These are phyloP conservation scores for Furcasterigmium sp. DNA, from an alignment of 2,329 filamentous ascomycete genomes.

Conservation along the genomic window DNA sequence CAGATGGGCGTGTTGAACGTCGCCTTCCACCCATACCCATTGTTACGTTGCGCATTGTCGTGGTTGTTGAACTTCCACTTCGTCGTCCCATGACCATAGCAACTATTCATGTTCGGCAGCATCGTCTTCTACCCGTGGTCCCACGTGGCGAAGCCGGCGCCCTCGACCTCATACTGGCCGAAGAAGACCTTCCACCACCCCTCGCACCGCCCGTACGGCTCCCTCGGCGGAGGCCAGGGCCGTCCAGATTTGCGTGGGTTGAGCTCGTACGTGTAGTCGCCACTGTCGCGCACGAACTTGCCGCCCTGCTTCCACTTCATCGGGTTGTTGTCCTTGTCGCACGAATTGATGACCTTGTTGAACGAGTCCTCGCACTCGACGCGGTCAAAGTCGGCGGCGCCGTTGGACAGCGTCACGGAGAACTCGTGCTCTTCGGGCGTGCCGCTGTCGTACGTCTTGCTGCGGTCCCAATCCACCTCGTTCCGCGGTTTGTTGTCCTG, in stretches of 20 bases:
- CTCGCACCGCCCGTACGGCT: constrained; percentile 14
- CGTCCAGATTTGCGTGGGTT: constrained; percentile 13
- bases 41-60: constrained; percentile 12
- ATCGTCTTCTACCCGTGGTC: constrained; percentile 18
- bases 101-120: constrained; percentile 12
- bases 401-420: constrained; percentile 10
- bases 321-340: constrained; percentile 20
- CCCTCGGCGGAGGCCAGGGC: constrained; percentile 16
- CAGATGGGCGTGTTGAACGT: constrained; percentile 16
- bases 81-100: constrained; percentile 14
- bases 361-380: constrained; percentile 14
- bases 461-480: too few relatives aligned
- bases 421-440: constrained; percentile 20
- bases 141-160: constrained; percentile 18
- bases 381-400: constrained; percentile 9
- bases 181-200: constrained; percentile 15
- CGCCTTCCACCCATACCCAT: constrained; percentile 17
- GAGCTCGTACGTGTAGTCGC: constrained; percentile 18
- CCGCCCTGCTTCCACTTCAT: constrained; percentile 25
- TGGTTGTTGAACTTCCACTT: constrained; percentile 20
- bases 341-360: constrained; percentile 18
- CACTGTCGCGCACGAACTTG: constrained; percentile 11
- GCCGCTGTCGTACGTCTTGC: constrained; percentile 18
- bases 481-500: too few relatives aligned
- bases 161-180: constrained; percentile 16